These are phyloP conservation scores for Entelexis sorbosivorans DNA, from an alignment of 1,139 yeast genomes.

Conservation along the genomic window DNA sequence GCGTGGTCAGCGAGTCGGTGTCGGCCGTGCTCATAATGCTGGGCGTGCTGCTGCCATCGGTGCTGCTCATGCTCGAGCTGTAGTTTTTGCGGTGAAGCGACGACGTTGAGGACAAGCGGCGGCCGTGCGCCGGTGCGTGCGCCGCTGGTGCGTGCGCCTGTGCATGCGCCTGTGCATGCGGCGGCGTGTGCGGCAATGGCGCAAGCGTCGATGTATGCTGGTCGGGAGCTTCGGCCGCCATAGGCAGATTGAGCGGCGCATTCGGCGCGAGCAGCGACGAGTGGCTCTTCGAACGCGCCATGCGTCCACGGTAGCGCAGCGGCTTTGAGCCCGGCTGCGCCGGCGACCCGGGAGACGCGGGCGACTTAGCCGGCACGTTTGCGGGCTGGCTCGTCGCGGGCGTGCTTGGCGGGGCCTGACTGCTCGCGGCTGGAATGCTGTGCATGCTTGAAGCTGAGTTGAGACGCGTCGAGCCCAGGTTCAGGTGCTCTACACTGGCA, in stretches of 20 bases:
- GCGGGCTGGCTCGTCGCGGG: too few species aligned
- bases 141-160: too few species aligned
- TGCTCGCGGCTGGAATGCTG: too few species aligned
- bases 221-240: too few species aligned
- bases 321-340: not conserved
- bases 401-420: too few species aligned
- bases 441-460: too few species aligned
- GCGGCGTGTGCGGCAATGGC: too few species aligned
- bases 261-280: not conserved
- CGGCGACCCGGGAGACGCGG: not conserved
- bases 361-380: not conserved
- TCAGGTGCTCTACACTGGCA: not conserved
- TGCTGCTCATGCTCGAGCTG: conserved; percentile 24
- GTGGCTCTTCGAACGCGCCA: conserved; percentile 1
- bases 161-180: too few species aligned
- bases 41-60: conserved; percentile 16
- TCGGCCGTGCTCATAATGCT: conserved; percentile 14
- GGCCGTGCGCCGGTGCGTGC: not conserved
- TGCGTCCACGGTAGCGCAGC: conserved; percentile 1
- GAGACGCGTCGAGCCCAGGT: too few species aligned
- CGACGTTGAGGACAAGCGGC: not conserved
- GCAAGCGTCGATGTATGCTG: too few species aligned
- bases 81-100: not conserved
- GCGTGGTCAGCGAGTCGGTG: conserved; percentile 22
- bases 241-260: not conserved